Conservation (phyloP, 2,329 filamentous ascomycete species). For the Calonectria crousiana region DNA sequence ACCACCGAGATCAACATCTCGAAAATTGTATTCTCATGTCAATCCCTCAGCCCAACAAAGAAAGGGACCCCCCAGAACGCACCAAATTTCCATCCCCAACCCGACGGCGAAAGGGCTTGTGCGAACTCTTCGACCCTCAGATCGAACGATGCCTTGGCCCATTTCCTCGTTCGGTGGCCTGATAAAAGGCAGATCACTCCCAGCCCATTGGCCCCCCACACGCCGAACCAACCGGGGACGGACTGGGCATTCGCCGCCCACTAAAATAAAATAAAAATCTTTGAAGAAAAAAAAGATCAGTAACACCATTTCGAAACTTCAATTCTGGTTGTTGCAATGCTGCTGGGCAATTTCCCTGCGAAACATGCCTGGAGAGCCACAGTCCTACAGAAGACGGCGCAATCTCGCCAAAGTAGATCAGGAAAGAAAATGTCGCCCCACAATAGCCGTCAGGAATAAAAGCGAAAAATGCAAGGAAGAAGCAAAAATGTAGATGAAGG, state of each 20-base stretch:
- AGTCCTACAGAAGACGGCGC: neutral
- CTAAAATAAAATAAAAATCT: neutral
- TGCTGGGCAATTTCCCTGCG: neutral
- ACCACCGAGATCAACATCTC: neutral
- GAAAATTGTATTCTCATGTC: neutral
- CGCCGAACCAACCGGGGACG: neutral
- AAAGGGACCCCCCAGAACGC: neutral
- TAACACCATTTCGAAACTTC: neutral
- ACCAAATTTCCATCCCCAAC: slow-evolving; percentile 3
- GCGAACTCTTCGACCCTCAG: slow-evolving; percentile 10
- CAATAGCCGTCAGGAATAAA: neutral
- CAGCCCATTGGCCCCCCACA: slow-evolving; percentile 2
- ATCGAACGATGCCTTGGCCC: slow-evolving; percentile 9
- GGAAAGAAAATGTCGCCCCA: neutral
- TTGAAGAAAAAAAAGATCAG: neutral
- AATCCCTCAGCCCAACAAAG: neutral
- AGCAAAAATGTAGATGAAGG: neutral
- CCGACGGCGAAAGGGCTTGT: slow-evolving; percentile 8
- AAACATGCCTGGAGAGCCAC: neutral
- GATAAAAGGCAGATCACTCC: slow-evolving; percentile 7
- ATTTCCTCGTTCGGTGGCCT: slow-evolving; percentile 9
- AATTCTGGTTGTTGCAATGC: neutral
- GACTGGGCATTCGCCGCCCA: neutral
- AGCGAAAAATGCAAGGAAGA: neutral
- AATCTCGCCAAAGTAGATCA: neutral